phyloP scores from a whole-genome alignment of 2,329 filamentous ascomycete species.

The Clarireedia sp. region DNA sequence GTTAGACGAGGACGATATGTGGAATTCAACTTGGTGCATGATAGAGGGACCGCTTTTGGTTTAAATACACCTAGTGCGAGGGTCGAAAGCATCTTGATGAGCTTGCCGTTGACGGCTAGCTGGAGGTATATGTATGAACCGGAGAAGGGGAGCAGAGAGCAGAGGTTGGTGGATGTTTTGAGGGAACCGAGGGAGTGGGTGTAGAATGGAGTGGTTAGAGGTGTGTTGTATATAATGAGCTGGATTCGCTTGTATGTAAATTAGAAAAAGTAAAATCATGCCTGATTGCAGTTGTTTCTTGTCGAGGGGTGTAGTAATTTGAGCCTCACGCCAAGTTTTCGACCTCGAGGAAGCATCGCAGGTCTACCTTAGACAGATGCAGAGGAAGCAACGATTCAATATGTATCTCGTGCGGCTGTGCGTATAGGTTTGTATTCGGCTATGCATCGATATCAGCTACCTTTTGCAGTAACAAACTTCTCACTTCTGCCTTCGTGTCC shows the following conservation, averaged over 20 bases:
- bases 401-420: too few relatives aligned
- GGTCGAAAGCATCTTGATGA: slow-evolving; percentile 97
- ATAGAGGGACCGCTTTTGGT: slow-evolving; percentile 89
- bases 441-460: too few relatives aligned
- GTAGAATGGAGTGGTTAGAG: slow-evolving; percentile 26
- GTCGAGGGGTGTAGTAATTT: too few relatives aligned
- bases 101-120: slow-evolving; percentile 80
- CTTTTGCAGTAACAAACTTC: too few relatives aligned
- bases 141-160: slow-evolving; percentile 67
- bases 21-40: slow-evolving; percentile 96
- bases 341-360: too few relatives aligned
- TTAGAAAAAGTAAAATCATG: neutral
- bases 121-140: slow-evolving; percentile 96
- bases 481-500: too few relatives aligned
- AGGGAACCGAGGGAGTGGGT: slow-evolving; percentile 61
- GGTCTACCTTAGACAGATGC: too few relatives aligned
- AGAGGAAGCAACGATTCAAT: too few relatives aligned
- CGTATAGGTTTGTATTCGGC: too few relatives aligned
- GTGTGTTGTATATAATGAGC: slow-evolving; percentile 1
- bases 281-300: neutral
- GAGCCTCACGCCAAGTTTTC: too few relatives aligned
- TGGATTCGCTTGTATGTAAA: slow-evolving; percentile 4
- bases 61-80: slow-evolving; percentile 85
- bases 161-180: slow-evolving; percentile 67
- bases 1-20: slow-evolving; percentile 90